Percentiles rank a stretch among this genome's conserved stretches.
These are phyloP conservation scores for Annona squamosa DNA, from an alignment of 164 flowering plant genomes.

Conservation along the genomic window DNA sequence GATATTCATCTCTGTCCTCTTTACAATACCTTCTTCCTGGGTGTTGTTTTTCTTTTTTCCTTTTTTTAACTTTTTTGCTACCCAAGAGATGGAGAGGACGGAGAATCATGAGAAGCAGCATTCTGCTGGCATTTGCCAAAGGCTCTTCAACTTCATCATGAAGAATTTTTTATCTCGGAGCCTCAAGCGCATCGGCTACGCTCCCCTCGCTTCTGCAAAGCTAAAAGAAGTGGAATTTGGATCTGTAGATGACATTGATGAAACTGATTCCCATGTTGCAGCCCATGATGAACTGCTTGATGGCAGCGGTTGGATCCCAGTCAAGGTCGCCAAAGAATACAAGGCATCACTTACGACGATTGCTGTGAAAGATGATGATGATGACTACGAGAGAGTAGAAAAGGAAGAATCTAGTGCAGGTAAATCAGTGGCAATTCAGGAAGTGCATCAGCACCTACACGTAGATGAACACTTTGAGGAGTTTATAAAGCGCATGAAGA, in stretches of 20 bases:
- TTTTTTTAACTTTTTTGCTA: no score
- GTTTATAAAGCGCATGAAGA: neutral
- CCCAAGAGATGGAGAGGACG: neutral
- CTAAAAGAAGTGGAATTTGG: neutral
- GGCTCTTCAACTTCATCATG: slow-evolving; percentile 5
- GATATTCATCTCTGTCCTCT: no score
- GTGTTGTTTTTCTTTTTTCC: no score
- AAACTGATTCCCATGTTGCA: neutral
- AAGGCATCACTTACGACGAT: neutral
- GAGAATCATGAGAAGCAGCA: neutral
- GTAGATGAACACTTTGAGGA: neutral
- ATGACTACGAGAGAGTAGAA: no score
- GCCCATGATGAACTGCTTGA: neutral
- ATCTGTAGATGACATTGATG: neutral
- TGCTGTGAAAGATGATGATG: neutral
- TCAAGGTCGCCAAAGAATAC: neutral
- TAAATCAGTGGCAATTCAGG: neutral
- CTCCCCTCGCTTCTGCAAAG: no score
- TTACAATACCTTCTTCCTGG: neutral
- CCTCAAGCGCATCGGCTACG: neutral
- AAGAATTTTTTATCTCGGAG: neutral
- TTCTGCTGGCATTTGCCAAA: neutral
- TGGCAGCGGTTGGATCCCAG: neutral
- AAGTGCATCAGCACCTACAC: neutral
- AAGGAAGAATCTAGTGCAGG: neutral